phyloP scores from a whole-genome alignment of 352 stramenopile species.

The Pilasporangium apinafurcum region DNA sequence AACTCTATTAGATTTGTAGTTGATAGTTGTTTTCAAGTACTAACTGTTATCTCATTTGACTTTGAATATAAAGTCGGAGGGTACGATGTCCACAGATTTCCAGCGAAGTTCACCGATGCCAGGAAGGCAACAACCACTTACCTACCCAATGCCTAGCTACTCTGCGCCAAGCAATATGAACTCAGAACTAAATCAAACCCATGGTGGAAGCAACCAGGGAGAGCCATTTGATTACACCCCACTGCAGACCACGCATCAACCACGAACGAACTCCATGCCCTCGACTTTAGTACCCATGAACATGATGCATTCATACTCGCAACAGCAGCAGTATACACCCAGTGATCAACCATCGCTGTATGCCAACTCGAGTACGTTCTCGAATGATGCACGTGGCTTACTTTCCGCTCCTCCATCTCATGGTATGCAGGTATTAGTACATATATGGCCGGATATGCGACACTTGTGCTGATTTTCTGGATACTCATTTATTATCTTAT shows the following conservation, averaged over 20 bases:
- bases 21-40: background rate
- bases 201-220: conserved; percentile 11
- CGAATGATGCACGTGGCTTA: conserved; percentile 5
- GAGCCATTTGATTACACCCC: conserved; percentile 43
- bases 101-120: conserved; percentile 24
- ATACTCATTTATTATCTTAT: too few species aligned
- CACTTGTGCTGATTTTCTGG: conserved; percentile 1
- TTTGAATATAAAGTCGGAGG: conserved; percentile 15
- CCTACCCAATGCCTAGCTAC: conserved; percentile 29
- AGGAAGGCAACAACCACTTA: conserved; percentile 34
- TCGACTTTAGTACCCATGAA: conserved; percentile 5
- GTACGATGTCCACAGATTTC: conserved; percentile 31
- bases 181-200: conserved; percentile 7
- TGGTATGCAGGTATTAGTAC: conserved; percentile 4
- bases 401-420: conserved; percentile 3
- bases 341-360: conserved; percentile 5
- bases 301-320: conserved; percentile 14
- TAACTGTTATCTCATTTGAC: background rate
- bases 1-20: too few species aligned
- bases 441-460: too few species aligned
- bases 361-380: background rate
- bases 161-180: conserved; percentile 23
- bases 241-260: conserved; percentile 25
- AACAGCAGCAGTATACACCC: conserved; percentile 2
- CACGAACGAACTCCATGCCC: conserved; percentile 2